These are phyloP conservation scores for Bryum argenteum DNA, from an alignment of 225 moss, liverwort and hornwort species.

Conservation along the genomic window DNA sequence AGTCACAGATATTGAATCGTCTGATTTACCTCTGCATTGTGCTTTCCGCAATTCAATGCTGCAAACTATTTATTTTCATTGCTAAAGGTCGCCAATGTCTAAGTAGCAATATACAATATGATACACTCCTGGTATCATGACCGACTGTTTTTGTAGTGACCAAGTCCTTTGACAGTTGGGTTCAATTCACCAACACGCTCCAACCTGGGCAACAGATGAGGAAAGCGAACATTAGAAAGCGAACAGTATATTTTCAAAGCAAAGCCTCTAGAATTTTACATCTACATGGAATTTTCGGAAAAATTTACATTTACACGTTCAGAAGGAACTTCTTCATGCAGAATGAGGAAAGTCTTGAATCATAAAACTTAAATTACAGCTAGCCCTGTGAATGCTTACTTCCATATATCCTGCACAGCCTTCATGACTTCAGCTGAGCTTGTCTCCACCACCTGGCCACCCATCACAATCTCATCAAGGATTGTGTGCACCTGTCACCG, in stretches of 20 bases:
- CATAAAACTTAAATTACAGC: background rate
- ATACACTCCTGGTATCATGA: conserved; percentile 35
- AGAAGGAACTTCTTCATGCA: background rate
- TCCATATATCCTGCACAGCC: conserved; percentile 85
- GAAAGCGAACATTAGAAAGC: conserved; percentile 18
- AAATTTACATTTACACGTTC: background rate
- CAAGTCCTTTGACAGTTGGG: conserved; percentile 52
- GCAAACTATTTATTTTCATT: background rate
- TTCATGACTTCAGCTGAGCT: conserved; percentile 90
- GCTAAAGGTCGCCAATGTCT: background rate
- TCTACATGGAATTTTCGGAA: background rate
- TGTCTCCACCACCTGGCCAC: conserved; percentile 96
- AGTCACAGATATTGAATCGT: background rate
- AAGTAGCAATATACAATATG: conserved; percentile 4
- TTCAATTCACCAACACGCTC: conserved; percentile 66
- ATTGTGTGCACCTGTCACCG: conserved; percentile 81
- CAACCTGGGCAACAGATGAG: conserved; percentile 38
- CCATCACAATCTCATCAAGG: conserved; percentile 97
- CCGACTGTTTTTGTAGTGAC: conserved; percentile 56
- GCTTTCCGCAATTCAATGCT: background rate
- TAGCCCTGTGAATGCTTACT: conserved; percentile 52
- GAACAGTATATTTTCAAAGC: background rate
- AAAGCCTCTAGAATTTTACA: background rate
- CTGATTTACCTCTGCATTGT: background rate
- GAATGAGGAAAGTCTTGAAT: background rate